Conservation (phyloP, 352 stramenopile genomes). For the Pythium aphanidermatum region DNA sequence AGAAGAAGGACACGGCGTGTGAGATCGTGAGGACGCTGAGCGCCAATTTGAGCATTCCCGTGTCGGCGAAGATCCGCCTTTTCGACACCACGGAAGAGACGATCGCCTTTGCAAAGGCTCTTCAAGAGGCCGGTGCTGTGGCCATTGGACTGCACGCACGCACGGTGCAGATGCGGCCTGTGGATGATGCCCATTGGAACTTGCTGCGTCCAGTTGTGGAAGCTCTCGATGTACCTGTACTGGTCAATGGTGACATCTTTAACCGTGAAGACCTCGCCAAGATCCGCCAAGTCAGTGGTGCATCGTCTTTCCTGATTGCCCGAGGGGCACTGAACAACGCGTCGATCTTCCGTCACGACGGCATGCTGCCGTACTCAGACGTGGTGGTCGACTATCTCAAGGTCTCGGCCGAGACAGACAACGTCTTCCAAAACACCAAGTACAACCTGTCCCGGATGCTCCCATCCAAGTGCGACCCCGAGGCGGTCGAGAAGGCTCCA, state of each 20-base stretch:
- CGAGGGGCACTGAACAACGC: conserved; percentile 77
- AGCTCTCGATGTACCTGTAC: conserved; percentile 68
- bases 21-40: conserved; percentile 84
- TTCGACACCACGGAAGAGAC: conserved; percentile 58
- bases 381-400: conserved; percentile 69
- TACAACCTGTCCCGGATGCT: conserved; percentile 87
- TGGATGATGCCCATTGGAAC: conserved; percentile 70
- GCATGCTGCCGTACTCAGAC: conserved; percentile 50
- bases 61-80: conserved; percentile 88
- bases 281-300: conserved; percentile 53
- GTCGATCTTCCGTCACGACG: conserved; percentile 70
- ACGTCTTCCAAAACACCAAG: conserved; percentile 89
- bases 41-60: conserved; percentile 71
- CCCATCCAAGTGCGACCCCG: conserved; percentile 53
- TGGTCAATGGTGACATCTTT: conserved; percentile 89
- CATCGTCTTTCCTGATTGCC: conserved; percentile 77
- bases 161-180: conserved; percentile 56
- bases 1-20: conserved; percentile 82
- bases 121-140: conserved; percentile 58
- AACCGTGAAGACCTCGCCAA: conserved; percentile 58
- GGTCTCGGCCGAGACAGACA: conserved; percentile 72
- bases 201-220: conserved; percentile 55
- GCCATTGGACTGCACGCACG: conserved; percentile 72
- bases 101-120: conserved; percentile 52
- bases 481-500: conserved; percentile 13